Evolutionary conservation across 2,329 filamentous ascomycete genomes (phyloP).

Genomic region (Ophiostoma fasciatum): DNA sequence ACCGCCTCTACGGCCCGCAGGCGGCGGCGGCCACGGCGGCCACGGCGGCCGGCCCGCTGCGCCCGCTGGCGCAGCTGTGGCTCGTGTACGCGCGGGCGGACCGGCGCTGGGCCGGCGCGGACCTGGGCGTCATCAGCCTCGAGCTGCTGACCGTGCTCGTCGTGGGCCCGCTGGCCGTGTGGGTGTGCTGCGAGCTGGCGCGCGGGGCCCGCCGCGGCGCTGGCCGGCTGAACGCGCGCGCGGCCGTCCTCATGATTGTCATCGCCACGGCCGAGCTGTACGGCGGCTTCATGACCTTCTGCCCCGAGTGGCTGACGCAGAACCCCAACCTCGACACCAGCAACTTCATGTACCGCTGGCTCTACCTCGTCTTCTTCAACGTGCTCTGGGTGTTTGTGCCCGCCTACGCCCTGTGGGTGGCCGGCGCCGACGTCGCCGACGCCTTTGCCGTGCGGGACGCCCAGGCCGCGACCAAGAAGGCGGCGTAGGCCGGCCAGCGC

Average conservation of each 20-base stretch:
- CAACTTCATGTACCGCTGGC: slow-evolving; percentile 55
- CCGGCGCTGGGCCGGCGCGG: slow-evolving; percentile 46
- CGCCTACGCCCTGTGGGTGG: slow-evolving; percentile 41
- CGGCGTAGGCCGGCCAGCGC: no score
- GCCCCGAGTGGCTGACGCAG: slow-evolving; percentile 51
- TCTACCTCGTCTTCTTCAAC: slow-evolving; percentile 57
- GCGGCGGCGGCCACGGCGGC: slow-evolving; percentile 31
- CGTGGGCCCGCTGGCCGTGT: slow-evolving; percentile 43
- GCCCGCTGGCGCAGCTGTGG: slow-evolving; percentile 44
- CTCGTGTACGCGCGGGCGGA: slow-evolving; percentile 56
- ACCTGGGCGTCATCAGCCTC: slow-evolving; percentile 46
- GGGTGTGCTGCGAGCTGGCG: slow-evolving; percentile 45
- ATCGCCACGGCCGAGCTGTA: slow-evolving; percentile 53
- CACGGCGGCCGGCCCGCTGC: neutral
- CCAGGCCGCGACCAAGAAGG: slow-evolving; percentile 20
- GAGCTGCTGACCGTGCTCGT: slow-evolving; percentile 52
- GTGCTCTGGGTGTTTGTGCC: slow-evolving; percentile 52
- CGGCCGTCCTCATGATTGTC: slow-evolving; percentile 47
- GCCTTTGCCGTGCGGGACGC: slow-evolving; percentile 31
- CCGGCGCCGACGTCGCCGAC: slow-evolving; percentile 37
- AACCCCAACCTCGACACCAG: slow-evolving; percentile 47
- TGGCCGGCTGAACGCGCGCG: slow-evolving; percentile 26
- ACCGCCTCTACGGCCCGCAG: slow-evolving; percentile 41
- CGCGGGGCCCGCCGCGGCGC: slow-evolving; percentile 20
- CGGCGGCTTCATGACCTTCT: slow-evolving; percentile 58